Evolutionary conservation across 2,329 filamentous ascomycete species (phyloP).

Genomic region (Sporothrix pseudoabietina): DNA sequence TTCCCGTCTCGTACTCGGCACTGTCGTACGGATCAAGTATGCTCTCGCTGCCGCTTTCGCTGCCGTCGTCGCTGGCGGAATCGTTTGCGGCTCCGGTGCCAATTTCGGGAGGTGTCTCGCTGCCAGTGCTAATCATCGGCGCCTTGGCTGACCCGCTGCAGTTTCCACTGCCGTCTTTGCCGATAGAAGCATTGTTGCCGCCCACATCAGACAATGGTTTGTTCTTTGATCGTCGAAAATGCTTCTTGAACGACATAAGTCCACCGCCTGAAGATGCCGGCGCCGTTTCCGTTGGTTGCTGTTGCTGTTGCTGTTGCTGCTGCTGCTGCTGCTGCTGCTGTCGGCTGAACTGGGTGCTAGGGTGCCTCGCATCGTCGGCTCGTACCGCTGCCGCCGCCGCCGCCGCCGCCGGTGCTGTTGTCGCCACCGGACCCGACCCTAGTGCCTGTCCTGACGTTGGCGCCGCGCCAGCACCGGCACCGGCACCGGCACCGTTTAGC

Average conservation of each 20-base stretch:
- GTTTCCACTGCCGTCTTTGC: not conserved
- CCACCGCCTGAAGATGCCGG: not conserved
- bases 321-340: not conserved
- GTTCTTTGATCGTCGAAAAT: slow-evolving; percentile 14
- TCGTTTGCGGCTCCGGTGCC: not conserved
- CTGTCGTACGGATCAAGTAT: not conserved
- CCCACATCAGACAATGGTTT: not conserved
- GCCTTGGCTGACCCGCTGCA: not conserved
- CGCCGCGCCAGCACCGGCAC: not conserved
- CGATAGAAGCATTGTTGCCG: not conserved
- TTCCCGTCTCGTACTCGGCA: not conserved
- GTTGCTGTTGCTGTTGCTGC: not conserved
- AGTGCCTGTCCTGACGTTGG: not conserved
- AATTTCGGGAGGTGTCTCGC: not conserved
- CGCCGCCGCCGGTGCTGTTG: not conserved
- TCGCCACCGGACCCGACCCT: not conserved
- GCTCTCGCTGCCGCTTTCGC: slow-evolving; percentile 1
- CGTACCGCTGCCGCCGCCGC: not conserved
- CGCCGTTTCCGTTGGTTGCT: not conserved
- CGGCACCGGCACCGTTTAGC: not conserved
- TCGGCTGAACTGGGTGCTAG: not conserved
- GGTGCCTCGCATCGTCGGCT: not conserved
- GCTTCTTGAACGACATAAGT: slow-evolving; percentile 20
- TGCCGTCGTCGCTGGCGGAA: not conserved
- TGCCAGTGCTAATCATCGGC: slow-evolving; percentile 9